Base-by-base conservation (phyloP, 2,329 filamentous ascomycete species). In the Pleoardoris graminearum region DNA sequence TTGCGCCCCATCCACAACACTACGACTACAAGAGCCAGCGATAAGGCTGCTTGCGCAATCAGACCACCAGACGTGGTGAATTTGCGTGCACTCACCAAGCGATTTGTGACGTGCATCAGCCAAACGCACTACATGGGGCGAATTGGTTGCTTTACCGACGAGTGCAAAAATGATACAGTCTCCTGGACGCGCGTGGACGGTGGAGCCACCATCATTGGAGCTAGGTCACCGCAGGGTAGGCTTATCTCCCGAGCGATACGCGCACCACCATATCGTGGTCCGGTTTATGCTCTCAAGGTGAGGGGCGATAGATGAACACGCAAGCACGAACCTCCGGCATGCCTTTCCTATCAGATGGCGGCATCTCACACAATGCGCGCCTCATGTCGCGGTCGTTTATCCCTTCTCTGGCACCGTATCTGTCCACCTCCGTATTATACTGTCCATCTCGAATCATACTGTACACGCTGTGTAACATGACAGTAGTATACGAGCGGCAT, bases 41-140 rank as follows among this genome's bases (percentile, higher is more conserved):
- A 61, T 57, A 57, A 60, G 54, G 51, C 54, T 55, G 50, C 30
- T 21, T 48, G 43, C 48, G 4, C 44, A 12, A 38, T n/a, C 19
- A 23, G 16, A 22, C n/a, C n/a, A 29, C 14, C 22, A 25, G n/a
- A 11, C 12, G 21, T 45, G 30, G 32, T 19, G n/a, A 17, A 5
- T 12, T 23, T 35, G 12, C 29, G n/a, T 46, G 30, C 17, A 23
- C 6, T 14, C 8, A 5, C 4, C 30, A 35, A 35, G 19, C 30
- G 22, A 7, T 10, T 30, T 21, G 7, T 7, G n/a, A 10, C 27
- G 7, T 43, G 21, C 21, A 12, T 17, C 4, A 11, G 6, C n/a
- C 14, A 35, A 17, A 19, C 12, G 14, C 21, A 27, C 14, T 4
- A 25, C 42, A 19, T 17, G 14, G 8, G 16, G 16, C 16, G 4